These are phyloP conservation scores for Flammula alnicola DNA, from an alignment of 1,284 basidiomycete genomes.

Conservation along the genomic window DNA sequence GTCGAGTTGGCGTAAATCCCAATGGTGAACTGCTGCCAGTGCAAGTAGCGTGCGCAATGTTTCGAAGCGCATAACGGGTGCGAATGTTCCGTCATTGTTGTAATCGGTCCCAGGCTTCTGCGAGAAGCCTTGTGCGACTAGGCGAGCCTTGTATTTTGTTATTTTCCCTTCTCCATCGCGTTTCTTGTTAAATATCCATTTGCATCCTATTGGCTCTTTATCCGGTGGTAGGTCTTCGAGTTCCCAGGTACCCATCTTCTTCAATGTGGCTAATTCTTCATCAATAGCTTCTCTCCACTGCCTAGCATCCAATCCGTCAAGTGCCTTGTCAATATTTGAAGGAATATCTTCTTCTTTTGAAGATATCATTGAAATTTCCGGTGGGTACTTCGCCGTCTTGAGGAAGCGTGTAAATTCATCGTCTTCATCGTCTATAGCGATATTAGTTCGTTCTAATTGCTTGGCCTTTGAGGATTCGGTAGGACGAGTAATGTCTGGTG, in stretches of 20 bases:
- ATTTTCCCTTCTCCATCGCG: conserved; percentile 18
- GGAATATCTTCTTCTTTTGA: conserved; percentile 5
- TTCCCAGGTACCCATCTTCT: conserved; percentile 25
- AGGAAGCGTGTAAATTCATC: too few species aligned
- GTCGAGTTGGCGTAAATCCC: conserved; percentile 38
- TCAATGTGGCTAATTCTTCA: conserved; percentile 23
- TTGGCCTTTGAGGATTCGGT: conserved; percentile 15
- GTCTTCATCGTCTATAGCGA: background rate
- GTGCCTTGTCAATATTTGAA: conserved; percentile 13
- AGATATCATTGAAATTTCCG: background rate
- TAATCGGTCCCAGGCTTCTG: conserved; percentile 34
- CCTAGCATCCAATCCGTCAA: background rate
- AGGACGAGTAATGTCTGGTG: conserved; percentile 8
- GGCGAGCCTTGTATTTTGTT: conserved; percentile 26
- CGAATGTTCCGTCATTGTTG: conserved; percentile 35
- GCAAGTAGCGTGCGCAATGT: conserved; percentile 36
- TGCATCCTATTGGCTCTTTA: conserved; percentile 20
- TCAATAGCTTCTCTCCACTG: conserved; percentile 28
- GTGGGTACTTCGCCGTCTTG: too few species aligned
- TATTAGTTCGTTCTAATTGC: background rate
- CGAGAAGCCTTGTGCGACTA: conserved; percentile 28
- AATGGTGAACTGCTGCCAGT: conserved; percentile 30
- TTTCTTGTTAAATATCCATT: conserved; percentile 30
- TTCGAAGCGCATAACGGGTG: conserved; percentile 37
- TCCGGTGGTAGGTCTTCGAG: conserved; percentile 23